Percentiles rank a stretch among this genome's conserved stretches.
Conservation (phyloP, 2,329 filamentous ascomycete species). For the Neurospora sp. region DNA sequence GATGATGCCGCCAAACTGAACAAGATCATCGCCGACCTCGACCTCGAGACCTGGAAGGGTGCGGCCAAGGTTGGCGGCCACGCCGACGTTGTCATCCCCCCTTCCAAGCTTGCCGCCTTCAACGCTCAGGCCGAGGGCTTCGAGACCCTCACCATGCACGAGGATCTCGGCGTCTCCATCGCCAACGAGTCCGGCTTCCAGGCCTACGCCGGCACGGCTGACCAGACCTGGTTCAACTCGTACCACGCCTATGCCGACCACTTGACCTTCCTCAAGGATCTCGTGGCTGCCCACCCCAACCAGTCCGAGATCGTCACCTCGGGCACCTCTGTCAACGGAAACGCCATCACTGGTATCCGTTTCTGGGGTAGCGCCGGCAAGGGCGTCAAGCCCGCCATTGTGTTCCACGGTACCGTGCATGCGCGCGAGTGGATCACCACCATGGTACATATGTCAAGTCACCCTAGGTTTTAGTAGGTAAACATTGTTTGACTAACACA, state of each 20-base stretch:
- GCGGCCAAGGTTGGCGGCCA: conserved; percentile 24
- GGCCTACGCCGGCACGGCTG: conserved; percentile 16
- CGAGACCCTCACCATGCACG: conserved; percentile 27
- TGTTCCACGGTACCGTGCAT: conserved; percentile 50
- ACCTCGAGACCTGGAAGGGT: conserved; percentile 29
- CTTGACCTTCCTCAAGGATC: conserved; percentile 34
- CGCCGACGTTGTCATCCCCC: conserved; percentile 32
- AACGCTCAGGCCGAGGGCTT: conserved; percentile 22
- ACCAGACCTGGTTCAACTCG: conserved; percentile 36
- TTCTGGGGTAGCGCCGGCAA: conserved; percentile 38
- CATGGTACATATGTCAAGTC: conserved; percentile 27
- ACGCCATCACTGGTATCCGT: conserved; percentile 52
- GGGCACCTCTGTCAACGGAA: conserved; percentile 37
- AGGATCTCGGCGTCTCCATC: conserved; percentile 30
- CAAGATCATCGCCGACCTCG: conserved; percentile 25
- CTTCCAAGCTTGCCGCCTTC: conserved; percentile 25
- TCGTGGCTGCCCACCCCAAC: conserved; percentile 31
- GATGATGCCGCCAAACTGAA: conserved; percentile 24
- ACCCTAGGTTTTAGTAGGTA: too few species aligned
- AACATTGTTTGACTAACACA: not conserved
- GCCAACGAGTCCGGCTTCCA: conserved; percentile 24
- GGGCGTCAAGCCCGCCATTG: conserved; percentile 39
- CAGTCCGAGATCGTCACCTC: conserved; percentile 40
- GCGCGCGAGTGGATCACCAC: conserved; percentile 51
- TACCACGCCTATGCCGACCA: conserved; percentile 46